Base-by-base conservation (phyloP, 306 rosid genomes). In the Lathyrus sativus region DNA sequence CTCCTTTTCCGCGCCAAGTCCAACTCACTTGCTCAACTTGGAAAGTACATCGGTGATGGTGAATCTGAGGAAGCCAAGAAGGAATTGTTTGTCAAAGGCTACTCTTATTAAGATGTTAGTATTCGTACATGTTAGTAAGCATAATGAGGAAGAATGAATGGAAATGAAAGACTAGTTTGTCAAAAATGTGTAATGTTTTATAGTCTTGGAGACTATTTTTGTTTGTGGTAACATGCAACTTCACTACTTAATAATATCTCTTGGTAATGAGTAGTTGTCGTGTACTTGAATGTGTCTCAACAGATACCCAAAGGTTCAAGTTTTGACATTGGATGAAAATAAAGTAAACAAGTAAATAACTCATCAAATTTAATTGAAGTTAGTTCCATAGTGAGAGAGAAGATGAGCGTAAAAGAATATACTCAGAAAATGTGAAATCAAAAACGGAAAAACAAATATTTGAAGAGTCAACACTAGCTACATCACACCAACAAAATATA, bases 31-130 rank as follows among this genome's bases (percentile, higher is more conserved):
- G 98, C 98, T 28, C 98, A 92, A 82, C 91, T 79, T 4, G 98
- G 98, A 28, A 92, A 92, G 80, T 92, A 92, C 91, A 86, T 88
- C 0, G 96, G 88, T 6, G 98, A 90, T 3, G 98, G 96, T 77
- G 98, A 92, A 75, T 86, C 96, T 6, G 96, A 85, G 4, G 98
- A 85, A 74, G 98, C 98, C 59, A 88, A 79, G 61, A 76, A 90
- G 70, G 96, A 66, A 37, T 31, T 90, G 96, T 90, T 85, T 17
- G 93, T 82, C 79, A 90, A 92, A 87, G 89, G 88, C 56, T 92
- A 92, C 78, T 75, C 77, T 28, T 92, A 92, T 85, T 92, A 82
- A 84, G 81, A 51, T 56, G 62, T 65, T 76, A 24, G 33, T 24
- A 54, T 14, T 54, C 37, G 13, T 26, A 71, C 75, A 63, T 46